phyloP scores from a whole-genome alignment of 139 green algal species.

The Chlorella ohadii region DNA sequence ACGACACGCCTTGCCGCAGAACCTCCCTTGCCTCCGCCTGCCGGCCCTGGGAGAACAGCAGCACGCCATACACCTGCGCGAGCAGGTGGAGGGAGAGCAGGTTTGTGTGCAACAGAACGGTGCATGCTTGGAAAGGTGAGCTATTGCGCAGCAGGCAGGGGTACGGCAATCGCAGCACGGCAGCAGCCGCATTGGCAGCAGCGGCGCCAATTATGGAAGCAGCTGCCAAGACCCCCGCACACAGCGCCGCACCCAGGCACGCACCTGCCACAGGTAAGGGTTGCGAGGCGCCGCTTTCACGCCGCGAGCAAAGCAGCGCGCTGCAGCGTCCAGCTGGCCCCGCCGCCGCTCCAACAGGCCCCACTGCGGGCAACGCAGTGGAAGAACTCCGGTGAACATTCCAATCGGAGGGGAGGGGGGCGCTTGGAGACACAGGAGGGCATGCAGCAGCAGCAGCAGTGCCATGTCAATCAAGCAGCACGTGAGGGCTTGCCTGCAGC shows the following conservation, averaged over 20 bases:
- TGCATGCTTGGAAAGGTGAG: too few species aligned
- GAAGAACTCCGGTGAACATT: too few species aligned
- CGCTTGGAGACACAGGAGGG: too few species aligned
- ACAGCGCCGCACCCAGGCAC: neutral
- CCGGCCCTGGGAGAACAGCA: slow-evolving; percentile 42
- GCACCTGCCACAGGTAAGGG: slow-evolving; percentile 73
- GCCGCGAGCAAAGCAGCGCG: slow-evolving; percentile 62
- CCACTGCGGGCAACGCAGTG: slow-evolving; percentile 60
- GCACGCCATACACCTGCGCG: slow-evolving; percentile 49
- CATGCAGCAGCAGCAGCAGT: too few species aligned
- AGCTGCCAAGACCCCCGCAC: too few species aligned
- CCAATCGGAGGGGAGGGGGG: too few species aligned
- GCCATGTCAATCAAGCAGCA: neutral
- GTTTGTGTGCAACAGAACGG: too few species aligned
- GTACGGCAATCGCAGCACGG: too few species aligned
- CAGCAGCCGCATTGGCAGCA: neutral
- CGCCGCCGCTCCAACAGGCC: slow-evolving; percentile 73
- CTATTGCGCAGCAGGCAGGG: too few species aligned
- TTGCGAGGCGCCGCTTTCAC: slow-evolving; percentile 60
- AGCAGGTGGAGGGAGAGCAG: too few species aligned
- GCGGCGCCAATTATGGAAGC: too few species aligned
- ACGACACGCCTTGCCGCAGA: slow-evolving; percentile 50
- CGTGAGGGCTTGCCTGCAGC: slow-evolving; percentile 38
- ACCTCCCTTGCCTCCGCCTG: slow-evolving; percentile 41
- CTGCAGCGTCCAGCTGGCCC: slow-evolving; percentile 43